phyloP scores from a whole-genome alignment of 768 basidiomycete species.

The Tricholoma furcatifolium region DNA sequence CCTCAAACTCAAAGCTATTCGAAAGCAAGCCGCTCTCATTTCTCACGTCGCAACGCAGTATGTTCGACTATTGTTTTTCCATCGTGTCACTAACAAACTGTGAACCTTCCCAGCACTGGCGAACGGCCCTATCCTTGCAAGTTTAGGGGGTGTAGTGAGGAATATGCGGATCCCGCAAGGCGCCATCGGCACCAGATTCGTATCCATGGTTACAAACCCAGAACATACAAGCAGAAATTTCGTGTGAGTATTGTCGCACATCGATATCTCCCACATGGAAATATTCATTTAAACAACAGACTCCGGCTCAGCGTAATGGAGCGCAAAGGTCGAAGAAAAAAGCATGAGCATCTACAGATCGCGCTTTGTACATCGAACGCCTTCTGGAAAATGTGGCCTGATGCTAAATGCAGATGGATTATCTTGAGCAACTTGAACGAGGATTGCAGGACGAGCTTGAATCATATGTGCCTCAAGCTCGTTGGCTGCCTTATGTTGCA shows the following conservation, averaged over 20 bases:
- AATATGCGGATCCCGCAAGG: constrained; percentile 66
- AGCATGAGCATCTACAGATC: no score
- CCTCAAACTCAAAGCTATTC: neutral
- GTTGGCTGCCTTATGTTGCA: no score
- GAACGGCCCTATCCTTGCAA: constrained; percentile 53
- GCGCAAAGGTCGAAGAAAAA: neutral
- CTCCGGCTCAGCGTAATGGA: neutral
- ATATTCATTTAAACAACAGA: neutral
- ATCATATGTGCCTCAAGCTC: no score
- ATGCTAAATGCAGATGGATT: no score
- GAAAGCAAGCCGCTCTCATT: constrained; percentile 6
- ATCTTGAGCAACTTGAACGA: no score
- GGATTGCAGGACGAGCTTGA: no score
- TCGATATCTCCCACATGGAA: neutral
- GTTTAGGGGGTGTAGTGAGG: constrained; percentile 42
- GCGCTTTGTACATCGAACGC: no score
- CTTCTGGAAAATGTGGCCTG: no score
- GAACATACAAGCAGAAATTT: constrained; percentile 41
- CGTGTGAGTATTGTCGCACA: constrained; percentile 20
- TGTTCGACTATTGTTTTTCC: neutral
- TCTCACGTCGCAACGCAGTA: constrained; percentile 15
- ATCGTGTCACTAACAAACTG: no score
- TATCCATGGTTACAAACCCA: constrained; percentile 50
- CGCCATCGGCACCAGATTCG: constrained; percentile 59
- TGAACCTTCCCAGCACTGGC: constrained; percentile 44